These are phyloP conservation scores for Orbilia blumenaviensis DNA, from an alignment of 2,329 filamentous ascomycete genomes.

Conservation along the genomic window DNA sequence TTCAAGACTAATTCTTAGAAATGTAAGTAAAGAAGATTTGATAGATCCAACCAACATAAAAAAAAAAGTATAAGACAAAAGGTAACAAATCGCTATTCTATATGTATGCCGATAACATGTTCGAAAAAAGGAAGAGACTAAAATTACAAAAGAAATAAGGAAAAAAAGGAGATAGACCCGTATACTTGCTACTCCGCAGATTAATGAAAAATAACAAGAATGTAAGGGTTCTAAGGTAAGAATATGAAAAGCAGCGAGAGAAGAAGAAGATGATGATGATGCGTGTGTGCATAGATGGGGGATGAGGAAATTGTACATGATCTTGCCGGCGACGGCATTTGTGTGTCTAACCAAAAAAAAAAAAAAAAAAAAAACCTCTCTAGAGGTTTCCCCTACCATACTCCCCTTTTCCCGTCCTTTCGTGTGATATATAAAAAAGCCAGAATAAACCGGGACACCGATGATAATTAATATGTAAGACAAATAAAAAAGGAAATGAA, in stretches of 20 bases:
- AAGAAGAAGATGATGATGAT: background rate
- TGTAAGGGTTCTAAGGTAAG: too few species aligned
- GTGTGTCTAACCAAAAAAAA: constrained; percentile 32
- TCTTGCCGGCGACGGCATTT: constrained; percentile 44
- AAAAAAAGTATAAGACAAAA: background rate
- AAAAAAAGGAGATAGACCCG: constrained; percentile 16
- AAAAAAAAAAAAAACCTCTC: constrained; percentile 4
- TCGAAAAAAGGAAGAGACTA: constrained; percentile 3
- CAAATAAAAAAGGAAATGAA: background rate
- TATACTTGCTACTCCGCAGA: constrained; percentile 36
- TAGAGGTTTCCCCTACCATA: too few species aligned
- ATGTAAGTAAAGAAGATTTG: background rate
- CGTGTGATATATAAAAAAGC: background rate
- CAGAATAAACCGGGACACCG: constrained; percentile 6
- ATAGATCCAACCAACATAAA: background rate
- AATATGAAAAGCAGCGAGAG: background rate
- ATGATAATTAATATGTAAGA: background rate
- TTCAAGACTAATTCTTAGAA: background rate
- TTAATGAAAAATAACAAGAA: background rate
- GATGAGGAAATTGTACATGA: constrained; percentile 14
- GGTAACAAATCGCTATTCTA: constrained; percentile 36
- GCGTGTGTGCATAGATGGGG: background rate
- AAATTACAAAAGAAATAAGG: background rate
- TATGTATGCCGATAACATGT: constrained; percentile 32
- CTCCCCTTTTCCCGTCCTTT: too few species aligned